Evolutionary conservation across 805 yeast species (phyloP).

Genomic region (Candida loeiensis): DNA sequence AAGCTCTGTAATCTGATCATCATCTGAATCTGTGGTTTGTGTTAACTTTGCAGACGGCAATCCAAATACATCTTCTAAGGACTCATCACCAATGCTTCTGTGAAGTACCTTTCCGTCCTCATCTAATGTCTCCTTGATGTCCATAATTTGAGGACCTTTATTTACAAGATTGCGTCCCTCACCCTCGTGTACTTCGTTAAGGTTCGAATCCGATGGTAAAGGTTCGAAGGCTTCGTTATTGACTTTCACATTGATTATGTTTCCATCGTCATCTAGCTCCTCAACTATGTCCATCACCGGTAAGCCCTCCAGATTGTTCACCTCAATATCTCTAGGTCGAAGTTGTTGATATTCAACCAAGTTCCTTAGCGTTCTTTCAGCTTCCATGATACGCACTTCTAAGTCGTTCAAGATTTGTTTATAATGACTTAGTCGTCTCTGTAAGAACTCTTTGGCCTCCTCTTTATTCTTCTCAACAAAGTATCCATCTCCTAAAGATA

Average conservation of each 20-base stretch:
- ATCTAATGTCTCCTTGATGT: slow-evolving; percentile 73
- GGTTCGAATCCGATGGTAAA: not conserved
- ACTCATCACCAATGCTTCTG: slow-evolving; percentile 23
- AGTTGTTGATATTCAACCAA: slow-evolving; percentile 9
- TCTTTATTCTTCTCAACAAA: slow-evolving; percentile 30
- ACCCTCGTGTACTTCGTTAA: not conserved
- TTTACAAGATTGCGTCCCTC: too few relatives aligned
- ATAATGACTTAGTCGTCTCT: slow-evolving; percentile 25
- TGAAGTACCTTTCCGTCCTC: slow-evolving; percentile 69
- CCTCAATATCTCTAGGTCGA: slow-evolving; percentile 1
- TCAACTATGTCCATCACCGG: slow-evolving; percentile 84
- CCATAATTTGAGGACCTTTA: too few relatives aligned
- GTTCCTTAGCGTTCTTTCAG: slow-evolving; percentile 23
- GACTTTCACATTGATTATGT: slow-evolving; percentile 43
- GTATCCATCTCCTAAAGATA: slow-evolving; percentile 39
- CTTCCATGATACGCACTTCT: slow-evolving; percentile 36
- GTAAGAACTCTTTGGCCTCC: slow-evolving; percentile 27
- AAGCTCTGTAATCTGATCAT: slow-evolving; percentile 26
- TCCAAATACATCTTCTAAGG: not conserved
- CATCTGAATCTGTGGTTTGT: not conserved
- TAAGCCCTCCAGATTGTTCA: slow-evolving; percentile 36
- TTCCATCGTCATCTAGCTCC: slow-evolving; percentile 74
- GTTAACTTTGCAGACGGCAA: not conserved
- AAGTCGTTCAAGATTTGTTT: slow-evolving; percentile 41
- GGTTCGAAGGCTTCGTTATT: slow-evolving; percentile 17